A percentile compares a stretch with the other conserved stretches of the same genome.
Conservation (phyloP, 2,329 filamentous ascomycete genomes). For the Diaporthe longicolla region DNA sequence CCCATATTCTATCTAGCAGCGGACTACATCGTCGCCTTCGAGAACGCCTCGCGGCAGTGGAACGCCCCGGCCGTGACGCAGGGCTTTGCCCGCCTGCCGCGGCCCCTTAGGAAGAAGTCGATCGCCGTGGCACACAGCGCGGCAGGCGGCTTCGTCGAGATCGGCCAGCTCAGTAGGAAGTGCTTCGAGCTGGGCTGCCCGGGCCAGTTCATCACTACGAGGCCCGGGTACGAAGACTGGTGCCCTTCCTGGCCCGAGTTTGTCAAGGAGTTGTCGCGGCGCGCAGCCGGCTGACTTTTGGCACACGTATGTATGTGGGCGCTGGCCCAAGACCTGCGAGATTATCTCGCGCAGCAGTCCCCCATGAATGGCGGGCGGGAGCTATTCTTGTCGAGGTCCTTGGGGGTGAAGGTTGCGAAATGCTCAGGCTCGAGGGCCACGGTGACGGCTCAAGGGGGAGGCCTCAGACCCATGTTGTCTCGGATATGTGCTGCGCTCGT, state of each 20-base stretch:
- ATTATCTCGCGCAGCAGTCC: not conserved
- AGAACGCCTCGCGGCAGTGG: slow-evolving; percentile 48
- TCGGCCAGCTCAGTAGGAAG: slow-evolving; percentile 38
- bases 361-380: not conserved
- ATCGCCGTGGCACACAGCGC: slow-evolving; percentile 45
- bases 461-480: not conserved
- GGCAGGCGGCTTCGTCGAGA: slow-evolving; percentile 27
- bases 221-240: slow-evolving; percentile 44
- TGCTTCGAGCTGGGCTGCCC: slow-evolving; percentile 41
- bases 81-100: slow-evolving; percentile 42
- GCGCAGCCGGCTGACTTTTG: slow-evolving; percentile 24
- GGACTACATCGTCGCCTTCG: slow-evolving; percentile 62
- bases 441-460: not conserved
- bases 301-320: not conserved
- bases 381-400: not conserved
- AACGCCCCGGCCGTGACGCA: slow-evolving; percentile 41
- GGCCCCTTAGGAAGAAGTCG: slow-evolving; percentile 38
- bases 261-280: slow-evolving; percentile 40
- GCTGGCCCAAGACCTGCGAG: not conserved
- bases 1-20: slow-evolving; percentile 56
- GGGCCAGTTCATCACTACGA: slow-evolving; percentile 45
- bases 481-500: not conserved
- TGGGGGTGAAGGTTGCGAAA: not conserved
- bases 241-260: slow-evolving; percentile 45
- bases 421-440: not conserved